These are phyloP conservation scores for Myxozyma kluyveri DNA, from an alignment of 805 yeast species.

Conservation along the genomic window DNA sequence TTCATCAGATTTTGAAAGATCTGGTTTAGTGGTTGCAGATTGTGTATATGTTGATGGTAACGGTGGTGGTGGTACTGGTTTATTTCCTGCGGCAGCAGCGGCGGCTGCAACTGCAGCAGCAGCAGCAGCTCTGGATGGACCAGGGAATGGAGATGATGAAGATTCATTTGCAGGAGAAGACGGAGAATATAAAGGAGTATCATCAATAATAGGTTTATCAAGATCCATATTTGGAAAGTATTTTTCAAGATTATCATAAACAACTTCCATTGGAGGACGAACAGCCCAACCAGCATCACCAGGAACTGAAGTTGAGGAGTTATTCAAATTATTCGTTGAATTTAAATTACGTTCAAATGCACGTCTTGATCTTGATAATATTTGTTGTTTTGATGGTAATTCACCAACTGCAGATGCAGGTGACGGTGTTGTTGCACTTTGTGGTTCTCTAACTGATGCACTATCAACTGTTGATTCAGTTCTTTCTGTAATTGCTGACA, in stretches of 20 bases:
- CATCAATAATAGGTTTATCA: conserved; percentile 85
- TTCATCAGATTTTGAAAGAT: not conserved
- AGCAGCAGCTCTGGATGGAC: not conserved
- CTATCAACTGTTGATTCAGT: conserved; percentile 11
- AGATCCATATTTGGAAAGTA: conserved; percentile 91
- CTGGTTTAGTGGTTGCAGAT: not conserved
- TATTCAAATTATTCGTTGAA: not conserved
- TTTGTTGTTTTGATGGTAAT: conserved; percentile 6
- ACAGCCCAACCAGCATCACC: conserved; percentile 53
- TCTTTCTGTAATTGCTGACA: conserved; percentile 25
- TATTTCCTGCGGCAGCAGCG: not conserved
- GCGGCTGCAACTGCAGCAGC: not conserved
- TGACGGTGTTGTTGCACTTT: conserved; percentile 16
- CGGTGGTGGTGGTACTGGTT: too few species aligned
- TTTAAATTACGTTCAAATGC: not conserved
- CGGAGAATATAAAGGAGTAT: conserved; percentile 33
- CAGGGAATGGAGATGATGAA: not conserved
- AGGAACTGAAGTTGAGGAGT: not conserved
- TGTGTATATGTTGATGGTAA: too few species aligned
- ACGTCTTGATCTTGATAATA: not conserved
- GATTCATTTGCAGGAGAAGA: conserved; percentile 7
- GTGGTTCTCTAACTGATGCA: not conserved
- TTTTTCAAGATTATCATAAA: conserved; percentile 84
- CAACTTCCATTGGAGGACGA: conserved; percentile 92
- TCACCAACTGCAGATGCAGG: conserved; percentile 25